These are phyloP conservation scores for Lactarius trivialis DNA, from an alignment of 768 basidiomycete species.

Conservation along the genomic window DNA sequence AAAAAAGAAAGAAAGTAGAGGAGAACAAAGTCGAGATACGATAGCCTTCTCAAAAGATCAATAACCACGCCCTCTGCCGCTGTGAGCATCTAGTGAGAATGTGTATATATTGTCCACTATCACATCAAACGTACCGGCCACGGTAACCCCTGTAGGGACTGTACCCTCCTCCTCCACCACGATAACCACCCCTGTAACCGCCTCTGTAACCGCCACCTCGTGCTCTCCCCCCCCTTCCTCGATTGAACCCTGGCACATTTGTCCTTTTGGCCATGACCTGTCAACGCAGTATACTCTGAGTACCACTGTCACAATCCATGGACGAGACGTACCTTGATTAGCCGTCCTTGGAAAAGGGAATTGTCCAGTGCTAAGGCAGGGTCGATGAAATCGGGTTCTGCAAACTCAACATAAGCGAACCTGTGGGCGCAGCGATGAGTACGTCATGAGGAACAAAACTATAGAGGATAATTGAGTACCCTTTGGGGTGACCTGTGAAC, in stretches of 20 bases:
- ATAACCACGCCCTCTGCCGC: slow-evolving; percentile 73
- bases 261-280: slow-evolving; percentile 95
- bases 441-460: slow-evolving; percentile 10
- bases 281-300: background rate
- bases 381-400: slow-evolving; percentile 86
- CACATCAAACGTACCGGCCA: slow-evolving; percentile 53
- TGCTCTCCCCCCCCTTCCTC: slow-evolving; percentile 75
- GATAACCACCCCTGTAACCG: slow-evolving; percentile 49
- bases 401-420: slow-evolving; percentile 98
- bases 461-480: slow-evolving; percentile 49
- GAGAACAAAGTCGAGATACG: background rate
- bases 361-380: slow-evolving; percentile 92
- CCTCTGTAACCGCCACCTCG: slow-evolving; percentile 36
- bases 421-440: slow-evolving; percentile 35
- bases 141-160: slow-evolving; percentile 58
- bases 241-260: slow-evolving; percentile 88
- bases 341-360: slow-evolving; percentile 86
- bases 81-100: slow-evolving; percentile 26
- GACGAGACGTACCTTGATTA: slow-evolving; percentile 73
- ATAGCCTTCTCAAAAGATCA: slow-evolving; percentile 28
- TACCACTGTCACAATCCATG: background rate
- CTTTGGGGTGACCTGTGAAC: slow-evolving; percentile 99
- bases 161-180: slow-evolving; percentile 53
- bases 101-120: background rate
- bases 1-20: slow-evolving; percentile 1